Conservation (phyloP, 73 alveolate genomes). For the Halteria grandinella region DNA sequence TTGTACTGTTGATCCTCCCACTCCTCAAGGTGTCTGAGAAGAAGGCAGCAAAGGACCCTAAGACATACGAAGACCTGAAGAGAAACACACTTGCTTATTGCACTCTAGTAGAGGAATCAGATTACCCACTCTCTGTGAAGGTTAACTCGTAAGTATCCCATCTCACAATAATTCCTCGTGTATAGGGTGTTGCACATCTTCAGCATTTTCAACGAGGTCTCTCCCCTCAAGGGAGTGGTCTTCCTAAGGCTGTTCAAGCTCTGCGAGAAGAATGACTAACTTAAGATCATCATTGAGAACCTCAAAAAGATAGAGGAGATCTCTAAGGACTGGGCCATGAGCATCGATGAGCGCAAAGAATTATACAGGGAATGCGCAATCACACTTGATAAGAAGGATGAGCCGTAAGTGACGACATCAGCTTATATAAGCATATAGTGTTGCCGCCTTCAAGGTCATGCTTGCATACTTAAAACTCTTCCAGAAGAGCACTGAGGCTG, state of each 20-base stretch:
- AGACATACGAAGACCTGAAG: neutral
- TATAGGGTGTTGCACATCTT: slow-evolving; percentile 18
- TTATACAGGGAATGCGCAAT: slow-evolving; percentile 17
- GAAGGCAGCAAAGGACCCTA: neutral
- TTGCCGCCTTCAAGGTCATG: slow-evolving; percentile 49
- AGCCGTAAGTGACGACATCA: neutral
- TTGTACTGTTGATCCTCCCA: slow-evolving; percentile 27
- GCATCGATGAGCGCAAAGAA: slow-evolving; percentile 9
- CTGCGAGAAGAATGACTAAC: slow-evolving; percentile 24
- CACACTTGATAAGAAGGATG: slow-evolving; percentile 24
- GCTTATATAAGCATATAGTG: neutral
- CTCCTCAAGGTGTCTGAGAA: slow-evolving; percentile 17
- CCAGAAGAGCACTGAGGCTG: neutral
- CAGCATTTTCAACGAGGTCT: slow-evolving; percentile 23
- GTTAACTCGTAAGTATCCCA: slow-evolving; percentile 39
- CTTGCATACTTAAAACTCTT: slow-evolving; percentile 22
- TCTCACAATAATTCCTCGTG: neutral
- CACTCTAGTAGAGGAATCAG: slow-evolving; percentile 28
- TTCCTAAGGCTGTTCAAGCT: slow-evolving; percentile 23
- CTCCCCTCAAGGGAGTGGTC: slow-evolving; percentile 1
- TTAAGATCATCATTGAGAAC: slow-evolving; percentile 37
- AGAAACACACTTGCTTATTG: neutral
- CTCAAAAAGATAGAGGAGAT: slow-evolving; percentile 36
- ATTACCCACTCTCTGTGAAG: slow-evolving; percentile 35
- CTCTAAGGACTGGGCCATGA: slow-evolving; percentile 48